Evolutionary conservation across 2,329 filamentous ascomycete genomes (phyloP).

Genomic region (Paecilomyces niveus): DNA sequence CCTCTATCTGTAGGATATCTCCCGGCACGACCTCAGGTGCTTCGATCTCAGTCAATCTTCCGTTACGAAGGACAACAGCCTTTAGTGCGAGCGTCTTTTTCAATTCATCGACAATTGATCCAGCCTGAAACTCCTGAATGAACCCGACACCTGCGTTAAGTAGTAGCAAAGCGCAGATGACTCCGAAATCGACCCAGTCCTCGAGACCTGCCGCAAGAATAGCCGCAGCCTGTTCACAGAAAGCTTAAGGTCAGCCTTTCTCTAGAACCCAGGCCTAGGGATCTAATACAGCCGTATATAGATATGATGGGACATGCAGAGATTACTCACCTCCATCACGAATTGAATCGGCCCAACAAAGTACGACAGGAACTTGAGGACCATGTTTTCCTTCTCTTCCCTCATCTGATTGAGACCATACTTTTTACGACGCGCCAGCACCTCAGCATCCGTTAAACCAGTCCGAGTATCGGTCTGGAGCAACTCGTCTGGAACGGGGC

Average conservation of each 20-base stretch:
- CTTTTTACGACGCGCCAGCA: conserved; percentile 57
- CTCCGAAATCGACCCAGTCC: conserved; percentile 90
- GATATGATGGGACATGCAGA: too few species aligned
- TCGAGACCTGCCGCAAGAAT: conserved; percentile 74
- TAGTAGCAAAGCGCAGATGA: conserved; percentile 75
- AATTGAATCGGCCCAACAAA: conserved; percentile 88
- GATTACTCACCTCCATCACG: conserved; percentile 71
- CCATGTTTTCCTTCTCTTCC: conserved; percentile 78
- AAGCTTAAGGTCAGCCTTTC: background rate
- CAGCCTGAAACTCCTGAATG: conserved; percentile 82
- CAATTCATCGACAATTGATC: conserved; percentile 81
- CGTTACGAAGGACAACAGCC: conserved; percentile 79
- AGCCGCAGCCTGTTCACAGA: conserved; percentile 53
- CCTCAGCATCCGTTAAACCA: conserved; percentile 68
- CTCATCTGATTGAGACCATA: conserved; percentile 85
- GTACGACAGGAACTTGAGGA: conserved; percentile 75
- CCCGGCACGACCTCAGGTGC: conserved; percentile 79
- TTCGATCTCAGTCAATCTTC: conserved; percentile 68
- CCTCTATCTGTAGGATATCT: conserved; percentile 83
- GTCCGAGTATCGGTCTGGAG: conserved; percentile 67
- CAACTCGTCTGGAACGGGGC: conserved; percentile 63
- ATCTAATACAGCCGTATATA: too few species aligned
- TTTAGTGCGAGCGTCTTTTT: conserved; percentile 87
- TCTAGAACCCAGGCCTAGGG: background rate
- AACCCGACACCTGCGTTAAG: conserved; percentile 84